phyloP scores from a whole-genome alignment of 2,329 filamentous ascomycete genomes.

The Stagonosporopsis tanaceti region DNA sequence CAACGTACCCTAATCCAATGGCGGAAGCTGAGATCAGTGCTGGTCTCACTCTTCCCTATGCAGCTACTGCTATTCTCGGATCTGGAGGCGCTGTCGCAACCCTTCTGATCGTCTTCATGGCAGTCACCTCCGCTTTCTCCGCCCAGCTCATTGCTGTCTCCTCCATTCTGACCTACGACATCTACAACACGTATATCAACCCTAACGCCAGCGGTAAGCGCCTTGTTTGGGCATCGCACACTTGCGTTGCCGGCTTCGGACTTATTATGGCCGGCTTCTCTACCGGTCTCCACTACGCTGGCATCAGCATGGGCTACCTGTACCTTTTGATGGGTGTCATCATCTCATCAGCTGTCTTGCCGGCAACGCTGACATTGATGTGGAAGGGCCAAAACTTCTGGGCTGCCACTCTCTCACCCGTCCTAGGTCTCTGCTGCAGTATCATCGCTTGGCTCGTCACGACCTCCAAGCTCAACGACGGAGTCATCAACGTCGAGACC shows the following conservation, averaged over 20 bases:
- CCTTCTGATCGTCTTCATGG: slow-evolving; percentile 57
- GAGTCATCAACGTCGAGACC: slow-evolving; percentile 43
- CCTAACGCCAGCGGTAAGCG: slow-evolving; percentile 75
- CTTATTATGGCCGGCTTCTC: slow-evolving; percentile 81
- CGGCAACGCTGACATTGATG: slow-evolving; percentile 78
- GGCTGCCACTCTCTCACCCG: slow-evolving; percentile 72
- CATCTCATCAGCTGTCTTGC: slow-evolving; percentile 84
- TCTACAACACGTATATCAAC: slow-evolving; percentile 87
- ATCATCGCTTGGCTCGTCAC: slow-evolving; percentile 60
- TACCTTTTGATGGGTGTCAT: slow-evolving; percentile 92
- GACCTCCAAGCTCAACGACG: slow-evolving; percentile 44
- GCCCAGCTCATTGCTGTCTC: slow-evolving; percentile 70
- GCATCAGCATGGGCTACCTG: slow-evolving; percentile 76
- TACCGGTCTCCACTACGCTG: slow-evolving; percentile 66
- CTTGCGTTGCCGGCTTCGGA: slow-evolving; percentile 76
- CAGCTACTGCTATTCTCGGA: slow-evolving; percentile 42
- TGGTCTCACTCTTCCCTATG: slow-evolving; percentile 44
- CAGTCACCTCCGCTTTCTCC: slow-evolving; percentile 55
- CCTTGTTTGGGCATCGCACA: slow-evolving; percentile 81
- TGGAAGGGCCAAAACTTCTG: slow-evolving; percentile 82
- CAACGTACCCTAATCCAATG: slow-evolving; percentile 51
- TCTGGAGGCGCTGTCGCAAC: slow-evolving; percentile 43
- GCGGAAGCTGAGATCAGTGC: slow-evolving; percentile 34
- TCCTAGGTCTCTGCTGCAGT: slow-evolving; percentile 72
- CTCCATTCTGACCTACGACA: slow-evolving; percentile 86